Evolutionary conservation across 352 stramenopile species (phyloP).

Genomic region (Stramenopiles sp.): DNA sequence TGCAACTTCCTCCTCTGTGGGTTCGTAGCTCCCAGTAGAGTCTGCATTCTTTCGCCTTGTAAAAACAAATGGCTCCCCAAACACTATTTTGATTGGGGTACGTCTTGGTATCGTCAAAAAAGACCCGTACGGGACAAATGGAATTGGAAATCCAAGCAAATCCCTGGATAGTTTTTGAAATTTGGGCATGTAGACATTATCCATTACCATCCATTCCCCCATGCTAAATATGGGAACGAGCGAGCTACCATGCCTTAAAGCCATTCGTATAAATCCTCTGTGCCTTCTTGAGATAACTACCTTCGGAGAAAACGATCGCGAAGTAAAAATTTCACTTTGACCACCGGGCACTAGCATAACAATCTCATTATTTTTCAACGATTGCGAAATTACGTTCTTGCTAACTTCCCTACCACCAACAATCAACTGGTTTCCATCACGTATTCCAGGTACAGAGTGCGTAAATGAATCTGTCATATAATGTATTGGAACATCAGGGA

Average conservation of each 20-base stretch:
- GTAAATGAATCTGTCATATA: not conserved
- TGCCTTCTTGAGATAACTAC: not conserved
- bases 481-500: not conserved
- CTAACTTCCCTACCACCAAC: not conserved
- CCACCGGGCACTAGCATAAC: not conserved
- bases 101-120: not conserved
- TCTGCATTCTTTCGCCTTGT: not conserved
- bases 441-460: not conserved
- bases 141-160: not conserved
- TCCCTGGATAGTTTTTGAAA: not conserved
- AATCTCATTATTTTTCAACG: not conserved
- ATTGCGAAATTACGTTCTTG: not conserved
- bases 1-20: not conserved
- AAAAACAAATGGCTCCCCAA: not conserved
- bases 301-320: not conserved
- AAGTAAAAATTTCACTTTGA: not conserved
- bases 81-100: not conserved
- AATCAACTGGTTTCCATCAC: not conserved
- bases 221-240: not conserved
- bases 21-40: too few species aligned
- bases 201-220: not conserved
- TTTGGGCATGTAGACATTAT: not conserved
- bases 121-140: not conserved
- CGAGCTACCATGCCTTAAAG: not conserved
- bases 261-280: not conserved